Evolutionary conservation across 352 stramenopile genomes (phyloP), one percentile per base, ranked within the genome.

Genomic region (Phytophthora multivora): DNA sequence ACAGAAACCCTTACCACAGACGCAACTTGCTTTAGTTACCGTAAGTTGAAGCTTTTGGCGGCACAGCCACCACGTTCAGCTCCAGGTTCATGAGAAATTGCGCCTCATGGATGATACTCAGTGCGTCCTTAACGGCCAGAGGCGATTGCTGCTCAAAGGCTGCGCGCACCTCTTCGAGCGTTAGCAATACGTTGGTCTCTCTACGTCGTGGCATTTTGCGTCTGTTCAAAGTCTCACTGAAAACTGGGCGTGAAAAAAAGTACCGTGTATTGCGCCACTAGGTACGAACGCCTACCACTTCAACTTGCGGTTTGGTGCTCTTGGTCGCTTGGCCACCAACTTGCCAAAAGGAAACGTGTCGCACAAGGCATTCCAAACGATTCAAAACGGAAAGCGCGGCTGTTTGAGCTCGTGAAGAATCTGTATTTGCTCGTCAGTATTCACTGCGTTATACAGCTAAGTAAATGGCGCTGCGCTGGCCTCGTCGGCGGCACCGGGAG

Each of bases 41-140:
- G 18, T 69, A 79, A 52, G 50, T 72, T 68, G 48, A 66, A 50
- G 60, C 28, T 50, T 45, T 39, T 47, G 47, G 46, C 59, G 28
- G 49, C 39, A 92, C 76, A 6, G 42, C 30, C 15, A 92, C 83
- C 36, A 87, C 66, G 49, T 92, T 93, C 23, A 59, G 71, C 56
- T 95, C 83, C 7, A 66, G 51, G 35, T 70, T 63, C 71, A 95
- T 78, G 10, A 83, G 15, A 31, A 79, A 73, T 58, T 91, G 83
- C 38, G 80, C 80, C 31, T 85, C 75, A 33, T 93, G 79, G 53
- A 95, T 88, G 45, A 95, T 64, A 12, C 35, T 53, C 15, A 93
- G 72, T 23, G 80, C 71, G 45, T 88, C 78, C 13, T 76, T 72
- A 16, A 90, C 74, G 0, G 79, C 57, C n/a, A 93, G 71, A 46